phyloP scores from a whole-genome alignment of 306 rosid species.

The Pueraria montana region DNA sequence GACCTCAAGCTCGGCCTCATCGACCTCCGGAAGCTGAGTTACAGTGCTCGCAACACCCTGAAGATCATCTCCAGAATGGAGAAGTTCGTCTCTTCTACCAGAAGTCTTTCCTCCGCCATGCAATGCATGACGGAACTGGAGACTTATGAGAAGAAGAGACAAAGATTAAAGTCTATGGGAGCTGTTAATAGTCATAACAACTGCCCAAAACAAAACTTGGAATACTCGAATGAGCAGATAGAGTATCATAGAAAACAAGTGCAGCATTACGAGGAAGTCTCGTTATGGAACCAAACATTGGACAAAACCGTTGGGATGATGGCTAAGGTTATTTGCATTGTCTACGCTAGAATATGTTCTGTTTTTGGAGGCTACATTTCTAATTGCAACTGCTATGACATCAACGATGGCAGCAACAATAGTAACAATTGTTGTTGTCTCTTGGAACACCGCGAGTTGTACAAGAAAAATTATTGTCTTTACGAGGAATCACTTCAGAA shows the following conservation, averaged over 20 bases:
- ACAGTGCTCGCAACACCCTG: not conserved
- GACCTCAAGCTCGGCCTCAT: conserved; percentile 60
- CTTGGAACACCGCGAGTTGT: conserved; percentile 49
- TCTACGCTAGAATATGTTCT: conserved; percentile 60
- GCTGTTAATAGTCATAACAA: not conserved
- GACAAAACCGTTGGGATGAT: conserved; percentile 63
- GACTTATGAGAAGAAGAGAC: conserved; percentile 50
- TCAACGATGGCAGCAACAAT: not conserved
- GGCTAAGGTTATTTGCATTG: conserved; percentile 64
- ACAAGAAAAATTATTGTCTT: not conserved
- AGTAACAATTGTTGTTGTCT: conserved; percentile 34
- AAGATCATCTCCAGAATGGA: conserved; percentile 56
- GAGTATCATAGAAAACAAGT: conserved; percentile 56
- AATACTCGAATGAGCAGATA: conserved; percentile 49
- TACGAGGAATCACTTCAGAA: conserved; percentile 6
- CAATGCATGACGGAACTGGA: conserved; percentile 56
- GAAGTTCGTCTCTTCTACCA: conserved; percentile 50
- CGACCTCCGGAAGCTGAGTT: conserved; percentile 48
- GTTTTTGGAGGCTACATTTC: conserved; percentile 58
- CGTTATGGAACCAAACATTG: conserved; percentile 71
- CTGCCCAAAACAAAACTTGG: conserved; percentile 28
- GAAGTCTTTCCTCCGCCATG: conserved; percentile 53
- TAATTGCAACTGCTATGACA: not conserved
- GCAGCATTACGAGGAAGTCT: conserved; percentile 59
- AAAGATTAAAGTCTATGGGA: conserved; percentile 28